Evolutionary conservation across 306 rosid genomes (phyloP).

Genomic region (Vachellia pachyceras): DNA sequence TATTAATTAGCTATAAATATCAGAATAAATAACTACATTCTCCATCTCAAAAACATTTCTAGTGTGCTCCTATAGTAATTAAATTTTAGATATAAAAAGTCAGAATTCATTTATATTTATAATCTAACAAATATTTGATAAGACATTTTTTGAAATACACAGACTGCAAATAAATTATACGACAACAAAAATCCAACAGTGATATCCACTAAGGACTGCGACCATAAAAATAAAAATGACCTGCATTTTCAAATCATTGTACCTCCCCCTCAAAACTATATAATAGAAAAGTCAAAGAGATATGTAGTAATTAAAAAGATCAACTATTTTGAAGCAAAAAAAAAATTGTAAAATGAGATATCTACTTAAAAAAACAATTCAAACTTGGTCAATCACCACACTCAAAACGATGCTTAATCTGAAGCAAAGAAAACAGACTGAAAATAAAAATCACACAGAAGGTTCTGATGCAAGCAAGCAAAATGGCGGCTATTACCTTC

Average conservation of each 20-base stretch:
- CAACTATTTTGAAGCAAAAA: neutral
- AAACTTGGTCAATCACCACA: neutral
- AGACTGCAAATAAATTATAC: neutral
- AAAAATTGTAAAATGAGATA: neutral
- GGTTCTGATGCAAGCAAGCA: neutral
- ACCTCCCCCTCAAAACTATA: neutral
- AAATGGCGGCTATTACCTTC: conserved; percentile 54
- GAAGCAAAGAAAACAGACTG: neutral
- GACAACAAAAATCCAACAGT: neutral
- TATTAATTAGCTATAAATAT: neutral
- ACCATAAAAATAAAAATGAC: neutral
- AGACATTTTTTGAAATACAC: neutral
- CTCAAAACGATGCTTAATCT: neutral
- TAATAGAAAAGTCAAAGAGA: neutral
- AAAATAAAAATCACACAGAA: neutral
- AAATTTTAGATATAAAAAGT: neutral
- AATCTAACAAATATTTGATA: neutral
- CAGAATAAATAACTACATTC: neutral
- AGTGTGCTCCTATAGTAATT: neutral
- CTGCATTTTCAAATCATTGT: neutral
- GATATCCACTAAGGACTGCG: neutral
- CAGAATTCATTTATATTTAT: neutral
- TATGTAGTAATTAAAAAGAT: neutral
- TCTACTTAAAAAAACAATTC: neutral
- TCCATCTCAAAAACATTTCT: neutral